Base-by-base conservation (phyloP, 495 filamentous ascomycete genomes). In the Emericellopsis terricola region DNA sequence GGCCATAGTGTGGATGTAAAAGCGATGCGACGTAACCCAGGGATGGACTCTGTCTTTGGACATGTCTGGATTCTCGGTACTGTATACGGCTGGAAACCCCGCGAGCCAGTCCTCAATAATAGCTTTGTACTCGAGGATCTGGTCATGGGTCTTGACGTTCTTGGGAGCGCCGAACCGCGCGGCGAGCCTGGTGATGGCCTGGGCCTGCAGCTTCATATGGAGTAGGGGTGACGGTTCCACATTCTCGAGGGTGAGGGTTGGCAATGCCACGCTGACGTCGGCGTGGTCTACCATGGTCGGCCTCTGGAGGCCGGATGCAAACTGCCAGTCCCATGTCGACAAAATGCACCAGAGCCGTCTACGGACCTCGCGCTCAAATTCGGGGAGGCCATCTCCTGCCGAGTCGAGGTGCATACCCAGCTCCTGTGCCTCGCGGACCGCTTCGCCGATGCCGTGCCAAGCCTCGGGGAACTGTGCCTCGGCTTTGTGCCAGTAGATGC, bases 401-500 rank as follows among this genome's bases (percentile, higher is more conserved):
- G 46, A 43, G 23, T 56, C 52, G 13, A 55, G 57, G 37, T 71
- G 60, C 41, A 71, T 52, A 60, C 64, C 64, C 34, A 64, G 52
- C 37, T 70, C 65, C 37, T 65, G 63, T 0, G 62, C 65, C 19
- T 64, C 64, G 8, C 59, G 56, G 31, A 68, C 62, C 11, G 57
- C 53, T 30, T 44, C 39, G 27, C 55, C 45, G 21, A 70, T 36
- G 9, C 54, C 47, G 46, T 69, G 64, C 64, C 67, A 68, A 1
- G 61, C 56, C 29, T 68, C 64, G 3, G 60, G 54, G 43, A 66
- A 68, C n/a, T 54, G 44, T 29, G 57, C 57, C 30, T 65, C 62
- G 10, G 59, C 59, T 46, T 71, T 70, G 41, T 49, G 62, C 62
- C 62, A 71, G 28, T 53, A 53, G 3, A 55, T 55, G n/a, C 53